Percentiles rank a stretch among this genome's conserved stretches.
Conservation (phyloP, 768 basidiomycete genomes). For the Mycena belliarum region DNA sequence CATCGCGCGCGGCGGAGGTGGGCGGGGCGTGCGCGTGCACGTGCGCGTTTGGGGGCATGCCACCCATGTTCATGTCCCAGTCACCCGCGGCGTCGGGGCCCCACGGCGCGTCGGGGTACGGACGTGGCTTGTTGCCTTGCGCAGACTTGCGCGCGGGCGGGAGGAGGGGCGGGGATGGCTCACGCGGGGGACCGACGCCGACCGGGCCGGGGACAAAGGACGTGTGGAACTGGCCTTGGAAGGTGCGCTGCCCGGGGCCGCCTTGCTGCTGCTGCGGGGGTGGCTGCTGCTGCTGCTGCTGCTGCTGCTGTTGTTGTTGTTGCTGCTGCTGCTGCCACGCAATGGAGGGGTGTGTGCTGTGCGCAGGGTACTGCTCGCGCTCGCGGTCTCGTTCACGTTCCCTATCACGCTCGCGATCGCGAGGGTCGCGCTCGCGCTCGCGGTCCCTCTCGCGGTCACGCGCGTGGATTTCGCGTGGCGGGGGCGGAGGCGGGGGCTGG, state of each 20-base stretch:
- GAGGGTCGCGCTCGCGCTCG: neutral
- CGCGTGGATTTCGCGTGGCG: neutral
- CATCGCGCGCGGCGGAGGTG: neutral
- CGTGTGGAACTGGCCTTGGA: conserved; percentile 24
- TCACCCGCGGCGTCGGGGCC: too few relatives aligned
- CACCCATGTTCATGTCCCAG: too few relatives aligned
- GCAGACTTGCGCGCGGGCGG: too few relatives aligned
- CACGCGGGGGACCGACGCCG: too few relatives aligned
- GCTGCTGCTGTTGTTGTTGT: neutral
- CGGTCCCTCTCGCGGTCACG: neutral
- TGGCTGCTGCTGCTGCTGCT: neutral
- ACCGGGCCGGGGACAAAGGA: conserved; percentile 22
- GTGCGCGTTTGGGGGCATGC: neutral
- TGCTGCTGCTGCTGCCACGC: conserved; percentile 9
- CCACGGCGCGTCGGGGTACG: too few relatives aligned
- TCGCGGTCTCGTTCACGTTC: conserved; percentile 6
- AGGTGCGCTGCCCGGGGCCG: conserved; percentile 4
- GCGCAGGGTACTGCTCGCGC: conserved; percentile 8
- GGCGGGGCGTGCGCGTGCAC: neutral
- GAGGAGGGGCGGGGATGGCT: too few relatives aligned
- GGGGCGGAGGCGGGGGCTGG: conserved; percentile 7
- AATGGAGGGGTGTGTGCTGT: conserved; percentile 14
- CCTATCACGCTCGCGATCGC: conserved; percentile 4
- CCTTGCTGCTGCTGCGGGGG: neutral
- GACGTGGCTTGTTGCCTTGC: too few relatives aligned